phyloP scores from a whole-genome alignment of 164 flowering plant species.

The Berberis thunbergii region DNA sequence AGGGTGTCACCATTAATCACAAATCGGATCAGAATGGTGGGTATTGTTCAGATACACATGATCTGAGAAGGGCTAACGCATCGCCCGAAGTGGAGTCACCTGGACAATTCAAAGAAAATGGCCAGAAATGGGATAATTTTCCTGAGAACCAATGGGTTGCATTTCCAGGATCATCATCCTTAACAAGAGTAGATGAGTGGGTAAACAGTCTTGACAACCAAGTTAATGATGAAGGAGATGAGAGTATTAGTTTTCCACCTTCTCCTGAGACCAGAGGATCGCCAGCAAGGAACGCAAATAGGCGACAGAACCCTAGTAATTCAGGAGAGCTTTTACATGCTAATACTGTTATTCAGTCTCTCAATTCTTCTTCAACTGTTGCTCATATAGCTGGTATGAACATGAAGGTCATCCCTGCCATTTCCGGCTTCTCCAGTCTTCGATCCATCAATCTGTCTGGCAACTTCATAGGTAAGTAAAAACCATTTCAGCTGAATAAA shows the following conservation, averaged over 20 bases:
- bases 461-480: constrained; percentile 59
- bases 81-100: constrained; percentile 30
- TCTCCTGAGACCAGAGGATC: constrained; percentile 34
- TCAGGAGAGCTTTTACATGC: constrained; percentile 63
- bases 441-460: constrained; percentile 74
- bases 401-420: constrained; percentile 55
- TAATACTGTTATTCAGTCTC: constrained; percentile 57
- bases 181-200: constrained; percentile 71
- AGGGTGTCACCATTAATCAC: constrained; percentile 3
- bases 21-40: constrained; percentile 54
- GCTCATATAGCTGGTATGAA: constrained; percentile 77
- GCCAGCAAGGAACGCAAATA: constrained; percentile 17
- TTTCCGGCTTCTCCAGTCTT: constrained; percentile 55
- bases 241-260: constrained; percentile 32
- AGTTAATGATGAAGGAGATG: constrained; percentile 22
- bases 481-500: not conserved
- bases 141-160: constrained; percentile 91
- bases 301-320: constrained; percentile 16
- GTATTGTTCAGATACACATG: constrained; percentile 75
- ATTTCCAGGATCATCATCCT: constrained; percentile 57
- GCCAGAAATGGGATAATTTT: constrained; percentile 25
- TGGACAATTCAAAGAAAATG: constrained; percentile 22
- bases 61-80: constrained; percentile 30
- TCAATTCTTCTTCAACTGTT: constrained; percentile 67
- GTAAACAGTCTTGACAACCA: constrained; percentile 49